Evolutionary conservation across 805 yeast genomes (phyloP).

Genomic region (Teunomyces lycoperdinae): DNA sequence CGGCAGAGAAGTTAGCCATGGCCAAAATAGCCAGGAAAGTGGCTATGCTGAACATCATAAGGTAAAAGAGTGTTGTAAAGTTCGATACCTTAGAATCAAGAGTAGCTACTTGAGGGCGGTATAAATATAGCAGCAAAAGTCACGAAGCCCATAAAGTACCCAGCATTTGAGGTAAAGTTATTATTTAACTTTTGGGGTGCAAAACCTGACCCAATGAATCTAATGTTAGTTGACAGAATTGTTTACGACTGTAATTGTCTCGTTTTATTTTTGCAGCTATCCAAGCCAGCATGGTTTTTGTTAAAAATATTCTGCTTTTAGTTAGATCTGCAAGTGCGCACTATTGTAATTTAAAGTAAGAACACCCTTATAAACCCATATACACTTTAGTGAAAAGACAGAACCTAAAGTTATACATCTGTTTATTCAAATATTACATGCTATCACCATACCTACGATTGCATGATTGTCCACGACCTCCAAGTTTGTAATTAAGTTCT

Average conservation of each 20-base stretch:
- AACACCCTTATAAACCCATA: neutral
- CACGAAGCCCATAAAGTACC: neutral
- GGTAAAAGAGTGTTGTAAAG: neutral
- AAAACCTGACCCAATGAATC: neutral
- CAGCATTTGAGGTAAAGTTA: neutral
- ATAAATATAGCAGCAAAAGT: neutral
- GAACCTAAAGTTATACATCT: too few species aligned
- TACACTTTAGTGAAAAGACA: neutral
- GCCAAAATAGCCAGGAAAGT: constrained; percentile 12
- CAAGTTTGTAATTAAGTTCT: neutral
- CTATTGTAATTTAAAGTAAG: neutral
- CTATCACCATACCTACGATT: neutral
- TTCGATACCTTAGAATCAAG: neutral
- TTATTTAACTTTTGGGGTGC: neutral
- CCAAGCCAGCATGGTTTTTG: neutral
- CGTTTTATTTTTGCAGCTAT: neutral
- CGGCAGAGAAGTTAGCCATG: constrained; percentile 1
- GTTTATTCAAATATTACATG: too few species aligned
- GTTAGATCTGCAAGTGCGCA: neutral
- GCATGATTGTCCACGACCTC: neutral
- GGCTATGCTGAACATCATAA: constrained; percentile 11
- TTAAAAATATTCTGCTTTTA: neutral
- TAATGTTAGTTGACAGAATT: neutral
- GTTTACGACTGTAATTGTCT: neutral
- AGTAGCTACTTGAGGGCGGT: neutral